Evolutionary conservation across 306 rosid species (phyloP).

Genomic region (Lathyrus sativus): DNA sequence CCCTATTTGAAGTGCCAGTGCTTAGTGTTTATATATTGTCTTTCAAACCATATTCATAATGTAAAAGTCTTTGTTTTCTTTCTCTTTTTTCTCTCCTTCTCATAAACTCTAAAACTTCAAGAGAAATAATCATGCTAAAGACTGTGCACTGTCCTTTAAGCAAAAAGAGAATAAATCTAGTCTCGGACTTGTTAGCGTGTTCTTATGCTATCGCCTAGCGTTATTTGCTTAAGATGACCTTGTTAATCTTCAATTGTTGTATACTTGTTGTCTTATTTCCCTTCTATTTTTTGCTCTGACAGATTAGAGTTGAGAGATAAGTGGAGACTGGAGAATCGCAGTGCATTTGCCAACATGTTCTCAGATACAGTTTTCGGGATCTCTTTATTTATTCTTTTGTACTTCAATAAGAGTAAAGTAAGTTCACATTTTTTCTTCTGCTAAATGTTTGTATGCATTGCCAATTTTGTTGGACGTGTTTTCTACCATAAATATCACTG

Average conservation of each 20-base stretch:
- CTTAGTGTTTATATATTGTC: not conserved
- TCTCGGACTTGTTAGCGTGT: constrained; percentile 26
- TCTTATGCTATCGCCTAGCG: constrained; percentile 1
- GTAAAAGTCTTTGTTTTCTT: constrained; percentile 12
- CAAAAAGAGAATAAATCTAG: constrained; percentile 27
- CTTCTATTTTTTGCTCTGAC: constrained; percentile 43
- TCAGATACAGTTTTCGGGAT: constrained; percentile 85
- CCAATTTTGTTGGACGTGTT: constrained; percentile 16
- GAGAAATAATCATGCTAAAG: constrained; percentile 7
- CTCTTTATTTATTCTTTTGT: constrained; percentile 86
- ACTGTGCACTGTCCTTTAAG: constrained; percentile 25
- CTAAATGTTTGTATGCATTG: constrained; percentile 26
- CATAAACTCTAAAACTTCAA: not conserved
- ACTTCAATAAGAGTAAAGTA: constrained; percentile 84
- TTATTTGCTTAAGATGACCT: constrained; percentile 26
- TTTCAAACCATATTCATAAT: not conserved
- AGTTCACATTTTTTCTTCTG: constrained; percentile 46
- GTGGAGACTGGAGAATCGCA: constrained; percentile 88
- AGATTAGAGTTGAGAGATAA: constrained; percentile 91
- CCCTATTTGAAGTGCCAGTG: not conserved
- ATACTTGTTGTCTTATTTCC: constrained; percentile 36
- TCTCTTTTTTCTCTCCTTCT: not conserved
- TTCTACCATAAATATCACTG: constrained; percentile 22
- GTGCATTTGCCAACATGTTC: constrained; percentile 96
- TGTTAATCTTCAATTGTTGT: constrained; percentile 26